Conservation (phyloP, 345 rosid genomes). For the Dovyalis caffra region DNA sequence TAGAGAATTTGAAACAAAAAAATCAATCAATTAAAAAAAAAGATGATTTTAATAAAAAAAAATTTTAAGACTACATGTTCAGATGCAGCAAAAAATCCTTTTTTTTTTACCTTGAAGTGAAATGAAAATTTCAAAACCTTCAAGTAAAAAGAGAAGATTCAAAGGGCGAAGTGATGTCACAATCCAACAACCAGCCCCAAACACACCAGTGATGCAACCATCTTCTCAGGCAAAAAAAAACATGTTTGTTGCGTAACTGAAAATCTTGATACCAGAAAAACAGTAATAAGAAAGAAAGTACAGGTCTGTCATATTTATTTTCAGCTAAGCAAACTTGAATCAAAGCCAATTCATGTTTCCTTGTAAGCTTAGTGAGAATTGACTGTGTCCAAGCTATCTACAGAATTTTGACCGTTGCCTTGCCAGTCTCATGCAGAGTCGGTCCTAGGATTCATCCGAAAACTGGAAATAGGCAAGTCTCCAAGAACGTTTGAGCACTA, state of each 20-base stretch:
- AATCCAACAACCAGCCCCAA: neutral
- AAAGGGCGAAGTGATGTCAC: neutral
- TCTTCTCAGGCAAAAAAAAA: neutral
- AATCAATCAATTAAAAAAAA: no score
- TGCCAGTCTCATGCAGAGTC: neutral
- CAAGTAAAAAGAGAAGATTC: neutral
- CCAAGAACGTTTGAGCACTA: conserved; percentile 4
- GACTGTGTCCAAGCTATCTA: no score
- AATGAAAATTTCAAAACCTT: neutral
- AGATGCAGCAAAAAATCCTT: no score
- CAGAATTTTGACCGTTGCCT: no score
- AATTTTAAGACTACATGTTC: no score
- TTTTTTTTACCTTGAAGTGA: no score
- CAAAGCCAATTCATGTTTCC: neutral
- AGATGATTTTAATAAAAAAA: no score
- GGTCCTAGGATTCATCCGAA: neutral
- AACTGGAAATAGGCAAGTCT: conserved; percentile 1
- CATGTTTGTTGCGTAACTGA: neutral
- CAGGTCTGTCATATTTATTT: neutral
- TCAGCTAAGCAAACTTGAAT: neutral
- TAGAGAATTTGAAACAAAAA: no score
- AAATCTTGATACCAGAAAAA: neutral
- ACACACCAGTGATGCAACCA: neutral
- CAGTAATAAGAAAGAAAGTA: neutral
- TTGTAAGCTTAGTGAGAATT: neutral